A percentile compares a stretch with the other conserved stretches of the same genome.
Evolutionary conservation across 1,284 basidiomycete species (phyloP).

Genomic region (Austroboletus niveus): DNA sequence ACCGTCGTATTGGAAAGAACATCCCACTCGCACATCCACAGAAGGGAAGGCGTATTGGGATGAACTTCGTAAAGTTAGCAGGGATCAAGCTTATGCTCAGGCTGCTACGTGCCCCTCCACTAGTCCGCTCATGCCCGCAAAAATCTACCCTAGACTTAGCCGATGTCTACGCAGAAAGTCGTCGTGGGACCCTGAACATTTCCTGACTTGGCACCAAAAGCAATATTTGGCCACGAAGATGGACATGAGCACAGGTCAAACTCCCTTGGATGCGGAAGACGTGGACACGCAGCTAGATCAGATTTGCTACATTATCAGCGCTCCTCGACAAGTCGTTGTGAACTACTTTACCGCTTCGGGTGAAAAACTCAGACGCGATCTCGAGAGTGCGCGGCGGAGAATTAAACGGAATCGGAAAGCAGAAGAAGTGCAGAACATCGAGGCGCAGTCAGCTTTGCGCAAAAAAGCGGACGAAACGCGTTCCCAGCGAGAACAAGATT

Average conservation of each 20-base stretch:
- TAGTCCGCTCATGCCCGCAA: constrained; percentile 22
- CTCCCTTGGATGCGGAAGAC: constrained; percentile 51
- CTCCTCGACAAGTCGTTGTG: constrained; percentile 50
- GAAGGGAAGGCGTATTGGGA: constrained; percentile 56
- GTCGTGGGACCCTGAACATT: constrained; percentile 61
- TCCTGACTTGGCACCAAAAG: constrained; percentile 64
- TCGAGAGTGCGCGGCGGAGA: constrained; percentile 40
- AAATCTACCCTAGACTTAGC: constrained; percentile 31
- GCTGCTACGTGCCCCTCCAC: constrained; percentile 15
- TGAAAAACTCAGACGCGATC: constrained; percentile 40
- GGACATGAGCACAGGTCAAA: constrained; percentile 42
- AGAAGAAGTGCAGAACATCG: constrained; percentile 39
- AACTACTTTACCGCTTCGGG: constrained; percentile 44
- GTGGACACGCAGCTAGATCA: constrained; percentile 40
- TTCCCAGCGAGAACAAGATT: constrained; percentile 56
- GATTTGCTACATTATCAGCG: constrained; percentile 54
- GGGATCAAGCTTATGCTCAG: constrained; percentile 31
- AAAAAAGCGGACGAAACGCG: constrained; percentile 58
- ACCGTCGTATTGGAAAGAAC: constrained; percentile 55
- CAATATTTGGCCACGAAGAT: constrained; percentile 57
- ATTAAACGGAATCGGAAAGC: constrained; percentile 28
- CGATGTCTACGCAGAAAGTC: constrained; percentile 50
- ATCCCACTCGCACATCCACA: constrained; percentile 36
- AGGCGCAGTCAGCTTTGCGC: constrained; percentile 49
- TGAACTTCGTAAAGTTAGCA: constrained; percentile 48